phyloP scores from a whole-genome alignment of 2,329 filamentous ascomycete genomes.

The Macrophomina tecta region DNA sequence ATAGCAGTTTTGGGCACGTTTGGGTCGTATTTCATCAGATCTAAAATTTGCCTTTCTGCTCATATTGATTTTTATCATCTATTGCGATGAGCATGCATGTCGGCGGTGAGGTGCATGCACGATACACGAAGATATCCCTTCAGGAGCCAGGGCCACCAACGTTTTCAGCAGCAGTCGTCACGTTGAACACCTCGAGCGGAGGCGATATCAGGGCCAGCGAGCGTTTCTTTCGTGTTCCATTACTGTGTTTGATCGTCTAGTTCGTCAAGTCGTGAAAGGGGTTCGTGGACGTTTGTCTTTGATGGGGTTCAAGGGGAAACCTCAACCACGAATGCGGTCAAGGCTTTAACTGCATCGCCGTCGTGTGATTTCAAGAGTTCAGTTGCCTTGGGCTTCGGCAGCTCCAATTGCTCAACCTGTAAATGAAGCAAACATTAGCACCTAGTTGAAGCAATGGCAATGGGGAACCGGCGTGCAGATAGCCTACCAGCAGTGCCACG shows the following conservation, averaged over 20 bases:
- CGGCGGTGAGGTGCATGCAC: no score
- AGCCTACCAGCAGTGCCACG: conserved; percentile 69
- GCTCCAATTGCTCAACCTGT: conserved; percentile 73
- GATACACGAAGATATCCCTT: no score
- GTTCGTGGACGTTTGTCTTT: neutral
- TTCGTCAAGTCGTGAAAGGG: conserved; percentile 9
- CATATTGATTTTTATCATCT: no score
- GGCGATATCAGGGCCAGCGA: no score
- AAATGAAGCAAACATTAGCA: neutral
- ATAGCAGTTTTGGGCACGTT: no score
- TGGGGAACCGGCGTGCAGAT: neutral
- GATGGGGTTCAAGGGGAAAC: conserved; percentile 28
- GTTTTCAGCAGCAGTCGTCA: no score
- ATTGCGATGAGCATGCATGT: no score
- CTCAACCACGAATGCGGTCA: conserved; percentile 64
- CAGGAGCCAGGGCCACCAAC: no score
- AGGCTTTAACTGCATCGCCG: conserved; percentile 70
- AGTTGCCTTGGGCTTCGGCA: conserved; percentile 74
- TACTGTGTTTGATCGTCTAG: neutral
- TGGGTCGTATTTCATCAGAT: no score
- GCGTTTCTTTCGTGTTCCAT: neutral
- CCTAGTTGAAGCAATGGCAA: no score
- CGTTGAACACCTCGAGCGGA: neutral
- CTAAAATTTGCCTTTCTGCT: no score
- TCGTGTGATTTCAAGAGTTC: conserved; percentile 76